A percentile compares a stretch with the other conserved stretches of the same genome.
Conservation (phyloP, 1,284 basidiomycete genomes). For the Singerocomus inundabilis region DNA sequence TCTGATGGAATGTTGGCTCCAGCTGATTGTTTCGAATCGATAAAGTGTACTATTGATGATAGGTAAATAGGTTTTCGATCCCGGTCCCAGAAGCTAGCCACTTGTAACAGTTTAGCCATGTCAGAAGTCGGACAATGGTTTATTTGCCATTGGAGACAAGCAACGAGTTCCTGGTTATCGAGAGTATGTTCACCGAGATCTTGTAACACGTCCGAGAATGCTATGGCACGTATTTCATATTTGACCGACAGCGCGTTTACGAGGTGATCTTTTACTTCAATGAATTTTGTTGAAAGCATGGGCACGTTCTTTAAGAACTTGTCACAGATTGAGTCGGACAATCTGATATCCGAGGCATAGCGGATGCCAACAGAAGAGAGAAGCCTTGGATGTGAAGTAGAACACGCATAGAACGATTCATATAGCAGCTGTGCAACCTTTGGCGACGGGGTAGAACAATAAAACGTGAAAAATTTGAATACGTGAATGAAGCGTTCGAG, state of each 20-base stretch:
- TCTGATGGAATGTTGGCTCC: conserved; percentile 71
- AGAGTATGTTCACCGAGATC: conserved; percentile 80
- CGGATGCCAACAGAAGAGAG: conserved; percentile 81
- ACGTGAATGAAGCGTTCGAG: conserved; percentile 75
- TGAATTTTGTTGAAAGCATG: conserved; percentile 66
- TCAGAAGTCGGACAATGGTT: conserved; percentile 48
- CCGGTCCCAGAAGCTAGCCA: conserved; percentile 58
- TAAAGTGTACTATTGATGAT: conserved; percentile 67
- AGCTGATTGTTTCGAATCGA: conserved; percentile 61
- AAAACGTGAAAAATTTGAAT: conserved; percentile 88
- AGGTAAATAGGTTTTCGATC: conserved; percentile 61
- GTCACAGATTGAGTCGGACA: conserved; percentile 74
- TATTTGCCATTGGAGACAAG: conserved; percentile 91
- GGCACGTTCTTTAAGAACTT: conserved; percentile 83
- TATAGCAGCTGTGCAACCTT: conserved; percentile 83
- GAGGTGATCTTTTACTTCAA: conserved; percentile 65
- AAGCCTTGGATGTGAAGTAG: conserved; percentile 58
- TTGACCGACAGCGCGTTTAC: conserved; percentile 65
- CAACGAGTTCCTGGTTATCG: conserved; percentile 71
- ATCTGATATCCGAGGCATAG: conserved; percentile 68
- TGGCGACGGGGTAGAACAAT: conserved; percentile 82
- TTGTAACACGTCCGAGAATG: conserved; percentile 82
- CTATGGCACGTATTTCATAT: conserved; percentile 78
- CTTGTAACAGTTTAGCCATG: conserved; percentile 59
- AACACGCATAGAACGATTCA: conserved; percentile 78